Base-by-base conservation (phyloP, 176 grass and related monocot genomes). In the Zoysia japonica region DNA sequence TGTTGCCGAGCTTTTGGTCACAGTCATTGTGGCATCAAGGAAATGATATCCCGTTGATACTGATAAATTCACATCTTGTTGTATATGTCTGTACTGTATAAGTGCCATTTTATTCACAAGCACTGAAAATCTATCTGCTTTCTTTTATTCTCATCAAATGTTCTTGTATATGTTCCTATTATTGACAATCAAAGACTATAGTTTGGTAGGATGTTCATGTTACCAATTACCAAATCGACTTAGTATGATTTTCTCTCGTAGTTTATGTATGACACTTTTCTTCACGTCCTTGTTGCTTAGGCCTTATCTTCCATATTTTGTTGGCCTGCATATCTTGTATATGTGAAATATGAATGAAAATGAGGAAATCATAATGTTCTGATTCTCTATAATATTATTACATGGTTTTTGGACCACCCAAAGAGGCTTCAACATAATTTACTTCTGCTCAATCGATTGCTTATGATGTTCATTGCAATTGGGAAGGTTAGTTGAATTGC, bases 1-100 rank as follows among this genome's bases (percentile, higher is more conserved):
- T 88, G 40, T 76, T 76, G 81, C 74, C 80, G 81, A 65, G 82
- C 81, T 84, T 62, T 80, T 84, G 81, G 54, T 42, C 11, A 80
- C 84, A 84, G 49, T 64, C 64, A 70, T 80, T 80, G 28, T 55
- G 76, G 48, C 10, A 63, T 3, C 5, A 56, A 70, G 54, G 16
- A 83, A 36, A 48, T 70, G 80, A 17, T 70, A 15, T 42, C 37
- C 70, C 56, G 41, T 48, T 36, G 17, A 70, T 80, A 84, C 81
- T 4, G 55, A 84, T 84, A 40, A 46, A 80, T 70, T 70, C 41
- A 47, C 38, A 84, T 4, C 16, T 9, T 74, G 5, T 62, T 78
- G 20, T 68, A 38, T 61, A 76, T 84, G 48, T 48, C n/a, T 75
- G 68, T 78, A 77, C 55, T 36, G 28, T 38, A 42, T 53, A 80